Base-by-base conservation (phyloP, 495 filamentous ascomycete species). In the Cercophora newfieldiana region DNA sequence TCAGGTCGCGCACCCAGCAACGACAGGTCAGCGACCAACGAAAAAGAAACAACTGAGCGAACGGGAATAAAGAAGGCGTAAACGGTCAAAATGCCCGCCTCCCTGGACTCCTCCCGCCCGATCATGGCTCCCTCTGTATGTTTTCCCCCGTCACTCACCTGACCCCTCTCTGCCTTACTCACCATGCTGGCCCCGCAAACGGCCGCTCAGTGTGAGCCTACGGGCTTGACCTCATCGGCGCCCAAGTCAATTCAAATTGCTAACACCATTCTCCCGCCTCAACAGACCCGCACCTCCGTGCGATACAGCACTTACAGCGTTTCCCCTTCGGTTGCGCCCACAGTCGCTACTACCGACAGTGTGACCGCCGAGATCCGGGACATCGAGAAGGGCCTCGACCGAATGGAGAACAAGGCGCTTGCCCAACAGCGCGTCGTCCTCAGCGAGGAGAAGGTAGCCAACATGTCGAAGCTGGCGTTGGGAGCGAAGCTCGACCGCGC, bases 401-500 rank as follows among this genome's bases (percentile, higher is more conserved):
- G 95, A 66, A 87, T 99, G 69, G 93, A 97, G 75, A 94, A 97
- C 83, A 92, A 92, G 75, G 91, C 89, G 28, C 86, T 97, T 30
- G 80, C 85, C 66, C 83, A 88, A 65, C 95, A 99, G 80, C 90
- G 95, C 65, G 97, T 96, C 73, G 85, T 89, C 54, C 88, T 93
- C 24, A 91, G 83, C 65, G 82, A 86, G 44, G 88, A 96, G 78
- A 97, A 98, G 84, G 88, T 82, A 57, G 91, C 91, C 67, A 90
- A 91, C 75, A 77, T 97, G 72, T 91, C 88, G 78, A 96, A 97
- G 79, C 81, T 98, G 63, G 94, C 94, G 29, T 84, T 98, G 49
- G 90, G 93, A 51, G 94, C 95, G 47, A 98, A 97, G 79, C 85
- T 98, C 48, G 95, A 99, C 75, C 89, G 95, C 47, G 95, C 95